These are phyloP conservation scores for Backusella mclennaniae DNA, from an alignment of 192 early-diverging fungal genomes.

Conservation along the genomic window DNA sequence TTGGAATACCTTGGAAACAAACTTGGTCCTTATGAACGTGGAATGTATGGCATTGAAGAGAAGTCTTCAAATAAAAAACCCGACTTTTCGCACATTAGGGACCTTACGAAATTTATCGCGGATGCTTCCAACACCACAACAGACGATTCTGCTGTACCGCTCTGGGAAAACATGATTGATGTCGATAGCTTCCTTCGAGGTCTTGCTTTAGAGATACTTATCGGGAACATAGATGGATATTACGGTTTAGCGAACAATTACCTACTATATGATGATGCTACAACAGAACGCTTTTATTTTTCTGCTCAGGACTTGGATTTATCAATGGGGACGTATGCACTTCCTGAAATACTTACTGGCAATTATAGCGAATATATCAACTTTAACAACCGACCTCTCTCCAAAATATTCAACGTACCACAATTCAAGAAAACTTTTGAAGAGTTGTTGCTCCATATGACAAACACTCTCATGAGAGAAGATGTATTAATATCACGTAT, in stretches of 20 bases:
- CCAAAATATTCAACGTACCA: slow-evolving; percentile 4
- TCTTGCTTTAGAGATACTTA: slow-evolving; percentile 13
- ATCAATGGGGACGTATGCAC: neutral
- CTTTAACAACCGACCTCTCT: neutral
- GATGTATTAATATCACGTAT: neutral
- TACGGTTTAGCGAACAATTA: slow-evolving; percentile 17
- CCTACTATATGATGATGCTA: slow-evolving; percentile 9
- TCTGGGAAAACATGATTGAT: neutral
- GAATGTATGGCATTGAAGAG: neutral
- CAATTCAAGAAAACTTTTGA: neutral
- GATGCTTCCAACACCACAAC: neutral
- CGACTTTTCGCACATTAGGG: neutral
- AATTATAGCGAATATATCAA: slow-evolving; percentile 16
- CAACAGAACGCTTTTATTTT: neutral
- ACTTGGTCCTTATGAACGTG: neutral
- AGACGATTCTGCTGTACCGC: neutral
- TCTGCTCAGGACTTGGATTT: slow-evolving; percentile 13
- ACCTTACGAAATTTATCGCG: neutral
- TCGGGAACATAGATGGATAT: slow-evolving; percentile 17
- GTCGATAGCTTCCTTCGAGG: slow-evolving; percentile 21
- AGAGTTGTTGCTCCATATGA: neutral
- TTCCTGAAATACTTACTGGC: neutral
- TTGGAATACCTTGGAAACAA: slow-evolving; percentile 2
- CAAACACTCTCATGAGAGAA: neutral
- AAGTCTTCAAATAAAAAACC: neutral